Evolutionary conservation across 768 basidiomycete species (phyloP).

Genomic region (Mycena alexandri): DNA sequence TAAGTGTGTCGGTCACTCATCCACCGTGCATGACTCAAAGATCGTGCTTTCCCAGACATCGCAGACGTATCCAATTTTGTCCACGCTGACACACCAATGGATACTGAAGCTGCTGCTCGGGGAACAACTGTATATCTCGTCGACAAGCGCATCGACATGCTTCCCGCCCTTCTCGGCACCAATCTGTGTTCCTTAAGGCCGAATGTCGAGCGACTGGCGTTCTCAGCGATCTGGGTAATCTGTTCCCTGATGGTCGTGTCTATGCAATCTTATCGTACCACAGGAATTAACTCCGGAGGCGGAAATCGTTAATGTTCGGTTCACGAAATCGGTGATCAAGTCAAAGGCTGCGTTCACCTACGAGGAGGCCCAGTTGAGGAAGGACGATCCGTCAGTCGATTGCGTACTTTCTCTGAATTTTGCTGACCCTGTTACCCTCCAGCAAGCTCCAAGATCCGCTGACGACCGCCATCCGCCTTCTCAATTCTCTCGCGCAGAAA

Average conservation of each 20-base stretch:
- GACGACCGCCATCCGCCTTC: constrained; percentile 86
- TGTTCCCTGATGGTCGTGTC: neutral
- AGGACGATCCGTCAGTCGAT: constrained; percentile 85
- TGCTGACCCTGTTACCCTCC: constrained; percentile 16
- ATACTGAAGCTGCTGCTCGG: constrained; percentile 93
- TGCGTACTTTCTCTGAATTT: neutral
- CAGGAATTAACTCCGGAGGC: constrained; percentile 93
- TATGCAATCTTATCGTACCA: constrained; percentile 27
- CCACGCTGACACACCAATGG: constrained; percentile 93
- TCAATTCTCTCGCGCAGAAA: constrained; percentile 89
- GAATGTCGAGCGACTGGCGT: constrained; percentile 93
- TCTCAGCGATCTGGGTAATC: constrained; percentile 93
- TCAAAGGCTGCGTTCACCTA: constrained; percentile 98
- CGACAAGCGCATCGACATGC: constrained; percentile 99
- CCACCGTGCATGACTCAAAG: constrained; percentile 6
- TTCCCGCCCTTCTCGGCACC: constrained; percentile 92
- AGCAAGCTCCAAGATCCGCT: constrained; percentile 86
- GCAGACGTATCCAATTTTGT: constrained; percentile 99
- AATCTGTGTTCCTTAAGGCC: constrained; percentile 95
- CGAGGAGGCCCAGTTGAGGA: constrained; percentile 93
- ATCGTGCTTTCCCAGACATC: constrained; percentile 73
- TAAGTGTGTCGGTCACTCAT: constrained; percentile 68
- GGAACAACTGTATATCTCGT: constrained; percentile 99
- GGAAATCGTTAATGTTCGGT: constrained; percentile 90
- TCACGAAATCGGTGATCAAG: constrained; percentile 96